phyloP scores from a whole-genome alignment of 2,329 filamentous ascomycete genomes.

The Macroventuria anomochaeta region DNA sequence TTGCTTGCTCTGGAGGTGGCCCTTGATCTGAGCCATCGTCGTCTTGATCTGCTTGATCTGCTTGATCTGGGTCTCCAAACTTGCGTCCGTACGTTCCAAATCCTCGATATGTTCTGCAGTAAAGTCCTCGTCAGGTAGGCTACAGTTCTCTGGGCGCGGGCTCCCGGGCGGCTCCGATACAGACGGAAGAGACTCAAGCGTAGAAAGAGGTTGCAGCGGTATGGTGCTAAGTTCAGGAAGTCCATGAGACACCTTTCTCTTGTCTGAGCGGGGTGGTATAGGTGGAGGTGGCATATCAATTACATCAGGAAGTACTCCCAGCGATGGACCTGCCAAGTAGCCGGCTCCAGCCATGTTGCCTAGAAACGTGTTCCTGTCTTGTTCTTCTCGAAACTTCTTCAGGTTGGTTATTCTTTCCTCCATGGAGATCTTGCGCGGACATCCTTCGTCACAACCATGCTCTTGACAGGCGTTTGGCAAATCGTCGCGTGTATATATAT shows the following conservation, averaged over 20 bases:
- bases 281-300: background rate
- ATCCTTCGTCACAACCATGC: background rate
- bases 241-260: background rate
- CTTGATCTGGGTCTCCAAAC: background rate
- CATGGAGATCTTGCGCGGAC: background rate
- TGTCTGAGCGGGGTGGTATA: background rate
- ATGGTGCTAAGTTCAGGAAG: background rate
- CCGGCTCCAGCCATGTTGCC: background rate
- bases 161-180: background rate
- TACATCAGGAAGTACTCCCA: background rate
- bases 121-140: background rate
- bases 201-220: background rate
- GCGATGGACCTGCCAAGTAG: too few relatives aligned
- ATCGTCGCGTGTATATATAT: background rate
- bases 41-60: constrained; percentile 1
- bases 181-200: background rate
- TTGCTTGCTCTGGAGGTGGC: background rate
- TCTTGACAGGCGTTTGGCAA: background rate
- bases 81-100: background rate
- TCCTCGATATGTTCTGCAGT: background rate
- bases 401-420: background rate
- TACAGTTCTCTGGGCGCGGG: background rate
- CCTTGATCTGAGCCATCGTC: background rate
- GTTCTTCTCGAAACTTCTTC: constrained; percentile 1
- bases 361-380: background rate